phyloP scores from a whole-genome alignment of 1,139 yeast genomes.

The Suhomyces choctaworum region DNA sequence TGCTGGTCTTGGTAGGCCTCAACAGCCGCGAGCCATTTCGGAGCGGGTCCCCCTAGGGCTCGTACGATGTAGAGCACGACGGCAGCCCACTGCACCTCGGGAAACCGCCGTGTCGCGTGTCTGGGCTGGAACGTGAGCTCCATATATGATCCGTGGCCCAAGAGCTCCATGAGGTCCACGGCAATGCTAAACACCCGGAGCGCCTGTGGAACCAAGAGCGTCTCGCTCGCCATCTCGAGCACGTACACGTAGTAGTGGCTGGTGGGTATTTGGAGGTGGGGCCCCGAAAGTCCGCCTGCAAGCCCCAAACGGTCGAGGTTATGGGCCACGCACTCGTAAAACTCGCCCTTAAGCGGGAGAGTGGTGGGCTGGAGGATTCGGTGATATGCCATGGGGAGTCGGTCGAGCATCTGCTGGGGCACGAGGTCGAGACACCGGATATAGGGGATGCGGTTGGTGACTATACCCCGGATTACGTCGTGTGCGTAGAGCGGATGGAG shows the following conservation, averaged over 20 bases:
- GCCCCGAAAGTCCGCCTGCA: slow-evolving; percentile 1
- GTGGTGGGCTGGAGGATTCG: slow-evolving; percentile 29
- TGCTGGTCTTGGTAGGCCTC: slow-evolving; percentile 22
- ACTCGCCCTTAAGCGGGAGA: slow-evolving; percentile 31
- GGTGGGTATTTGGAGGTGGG: slow-evolving; percentile 16
- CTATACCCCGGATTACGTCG: slow-evolving; percentile 34
- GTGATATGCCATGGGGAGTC: slow-evolving; percentile 28
- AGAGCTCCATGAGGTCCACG: slow-evolving; percentile 14
- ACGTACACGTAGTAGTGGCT: slow-evolving; percentile 39
- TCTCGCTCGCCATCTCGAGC: slow-evolving; percentile 28
- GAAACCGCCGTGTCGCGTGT: slow-evolving; percentile 17
- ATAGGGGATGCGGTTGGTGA: slow-evolving; percentile 40
- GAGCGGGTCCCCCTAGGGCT: slow-evolving; percentile 27
- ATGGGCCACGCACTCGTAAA: slow-evolving; percentile 20
- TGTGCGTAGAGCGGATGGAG: slow-evolving; percentile 38
- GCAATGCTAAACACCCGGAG: slow-evolving; percentile 30
- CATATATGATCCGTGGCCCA: slow-evolving; percentile 6
- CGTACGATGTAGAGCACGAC: slow-evolving; percentile 29
- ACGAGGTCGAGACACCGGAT: slow-evolving; percentile 32
- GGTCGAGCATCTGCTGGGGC: slow-evolving; percentile 25
- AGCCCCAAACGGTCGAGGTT: slow-evolving; percentile 12
- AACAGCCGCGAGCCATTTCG: slow-evolving; percentile 27
- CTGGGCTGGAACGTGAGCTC: slow-evolving; percentile 1
- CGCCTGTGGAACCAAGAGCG: slow-evolving; percentile 33
- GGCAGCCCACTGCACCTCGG: slow-evolving; percentile 32